Base-by-base conservation (phyloP, 1,139 yeast species). In the Maudiozyma humilis region DNA sequence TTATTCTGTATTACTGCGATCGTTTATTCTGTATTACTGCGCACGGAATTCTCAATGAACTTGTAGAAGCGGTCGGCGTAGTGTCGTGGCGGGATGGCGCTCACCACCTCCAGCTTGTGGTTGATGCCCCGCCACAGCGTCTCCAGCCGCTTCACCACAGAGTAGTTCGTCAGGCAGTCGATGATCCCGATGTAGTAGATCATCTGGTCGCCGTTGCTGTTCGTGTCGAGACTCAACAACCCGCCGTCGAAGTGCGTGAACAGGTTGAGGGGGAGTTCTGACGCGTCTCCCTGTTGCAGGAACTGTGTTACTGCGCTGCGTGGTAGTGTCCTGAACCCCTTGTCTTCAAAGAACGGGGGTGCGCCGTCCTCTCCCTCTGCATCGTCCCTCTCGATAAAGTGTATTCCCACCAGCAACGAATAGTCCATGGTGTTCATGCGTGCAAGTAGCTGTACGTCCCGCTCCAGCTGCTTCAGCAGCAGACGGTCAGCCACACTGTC, bases 181-280 rank as follows among this genome's bases (percentile, higher is more conserved):
- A 91, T 91, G 40, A 91, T 81, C 12, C 98, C 97, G 53, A 91
- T 67, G 58, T 88, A 91, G 64, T 91, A 91, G 13, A 91, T 77
- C 48, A 82, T 78, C 20, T 76, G 71, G 41, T 77, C 59, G 17
- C 87, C 86, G 43, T 75, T 71, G 53, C 84, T 73, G 39, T 73
- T 59, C 38, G 70, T 78, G 55, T 82, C 77, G 0, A 12, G 12
- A 8, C 39, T 32, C 2, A 39, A 29, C 3, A 33, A 14, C 12
- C 43, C 44, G 3, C 43, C 46, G 19, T 29, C 25, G 12, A 35
- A 36, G 35, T 43, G 45, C 12, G 37, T 38, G 94, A 80, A 2
- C 91, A 82, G 43, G 83, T 37, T 33, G 69, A 39, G 84, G 78
- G 12, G 43, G 31, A 40, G 36, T 15, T 23, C 38, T 2, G 35